phyloP scores from a whole-genome alignment of 495 filamentous ascomycete genomes.

The Hypoxylon fragiforme region DNA sequence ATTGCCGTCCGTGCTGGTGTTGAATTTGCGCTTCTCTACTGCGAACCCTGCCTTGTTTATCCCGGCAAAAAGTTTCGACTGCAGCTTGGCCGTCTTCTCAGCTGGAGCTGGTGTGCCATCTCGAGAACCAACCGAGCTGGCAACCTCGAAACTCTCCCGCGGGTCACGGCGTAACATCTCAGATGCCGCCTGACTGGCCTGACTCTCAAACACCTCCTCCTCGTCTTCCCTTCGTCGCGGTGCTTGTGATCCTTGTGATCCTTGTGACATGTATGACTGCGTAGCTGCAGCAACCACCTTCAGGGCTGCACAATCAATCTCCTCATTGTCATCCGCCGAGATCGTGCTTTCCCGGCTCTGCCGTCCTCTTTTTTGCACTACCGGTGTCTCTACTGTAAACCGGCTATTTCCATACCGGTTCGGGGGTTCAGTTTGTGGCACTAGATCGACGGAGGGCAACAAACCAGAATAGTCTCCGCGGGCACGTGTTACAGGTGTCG shows the following conservation, averaged over 20 bases:
- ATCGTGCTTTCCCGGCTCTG: conserved; percentile 87
- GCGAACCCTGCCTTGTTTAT: conserved; percentile 59
- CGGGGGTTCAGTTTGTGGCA: conserved; percentile 58
- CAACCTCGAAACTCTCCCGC: conserved; percentile 54
- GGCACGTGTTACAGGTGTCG: conserved; percentile 62
- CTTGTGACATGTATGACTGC: conserved; percentile 45
- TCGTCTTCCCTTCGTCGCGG: conserved; percentile 40
- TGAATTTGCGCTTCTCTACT: conserved; percentile 62
- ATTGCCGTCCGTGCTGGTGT: conserved; percentile 47
- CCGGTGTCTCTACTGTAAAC: conserved; percentile 35
- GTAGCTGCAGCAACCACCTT: conserved; percentile 58
- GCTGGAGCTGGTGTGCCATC: conserved; percentile 47
- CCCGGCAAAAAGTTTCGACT: conserved; percentile 70
- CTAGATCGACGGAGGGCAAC: conserved; percentile 58
- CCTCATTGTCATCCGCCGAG: conserved; percentile 75
- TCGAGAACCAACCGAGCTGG: conserved; percentile 47
- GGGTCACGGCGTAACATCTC: conserved; percentile 59
- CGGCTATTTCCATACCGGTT: conserved; percentile 38
- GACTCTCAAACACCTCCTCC: conserved; percentile 50
- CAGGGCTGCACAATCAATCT: conserved; percentile 57
- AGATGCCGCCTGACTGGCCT: conserved; percentile 57
- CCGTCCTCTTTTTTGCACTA: conserved; percentile 43
- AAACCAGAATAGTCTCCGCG: conserved; percentile 50
- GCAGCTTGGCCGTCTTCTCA: conserved; percentile 54
- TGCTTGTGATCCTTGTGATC: conserved; percentile 37